Conservation (phyloP, 306 rosid species). For the Rosa chinensis region DNA sequence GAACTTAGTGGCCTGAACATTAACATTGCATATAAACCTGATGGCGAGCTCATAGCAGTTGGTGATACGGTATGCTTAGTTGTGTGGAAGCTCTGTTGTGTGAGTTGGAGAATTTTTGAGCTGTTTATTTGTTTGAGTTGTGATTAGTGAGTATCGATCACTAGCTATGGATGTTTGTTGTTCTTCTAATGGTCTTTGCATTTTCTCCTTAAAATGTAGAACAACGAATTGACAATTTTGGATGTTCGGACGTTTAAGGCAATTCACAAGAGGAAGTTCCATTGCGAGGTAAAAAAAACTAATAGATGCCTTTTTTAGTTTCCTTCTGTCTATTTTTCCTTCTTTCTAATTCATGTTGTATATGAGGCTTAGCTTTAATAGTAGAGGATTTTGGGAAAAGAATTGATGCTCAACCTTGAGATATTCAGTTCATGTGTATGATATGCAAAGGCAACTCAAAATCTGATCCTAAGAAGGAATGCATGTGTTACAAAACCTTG, state of each 20-base stretch:
- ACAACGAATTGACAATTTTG: slow-evolving; percentile 85
- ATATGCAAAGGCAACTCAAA: neutral
- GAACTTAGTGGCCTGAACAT: slow-evolving; percentile 91
- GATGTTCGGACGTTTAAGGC: slow-evolving; percentile 95
- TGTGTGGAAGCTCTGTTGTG: neutral
- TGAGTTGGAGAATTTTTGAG: slow-evolving; percentile 13
- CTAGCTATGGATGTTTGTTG: neutral
- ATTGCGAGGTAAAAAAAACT: slow-evolving; percentile 63
- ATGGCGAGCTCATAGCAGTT: slow-evolving; percentile 85
- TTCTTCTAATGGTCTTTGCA: neutral
- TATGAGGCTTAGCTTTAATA: neutral
- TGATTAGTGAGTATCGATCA: no score
- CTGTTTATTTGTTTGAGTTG: slow-evolving; percentile 10
- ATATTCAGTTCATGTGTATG: neutral
- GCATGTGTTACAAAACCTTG: neutral
- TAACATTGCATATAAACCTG: slow-evolving; percentile 94
- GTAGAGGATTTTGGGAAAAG: neutral
- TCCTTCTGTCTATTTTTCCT: neutral
- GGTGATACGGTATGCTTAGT: slow-evolving; percentile 71
- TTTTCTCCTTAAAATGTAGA: slow-evolving; percentile 42
- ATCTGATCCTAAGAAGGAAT: neutral
- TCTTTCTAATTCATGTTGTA: neutral
- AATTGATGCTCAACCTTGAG: neutral
- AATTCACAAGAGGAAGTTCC: slow-evolving; percentile 82
- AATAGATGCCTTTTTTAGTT: neutral